Base-by-base conservation (phyloP, 2,329 filamentous ascomycete genomes). In the Cladobotryum mycophilum region DNA sequence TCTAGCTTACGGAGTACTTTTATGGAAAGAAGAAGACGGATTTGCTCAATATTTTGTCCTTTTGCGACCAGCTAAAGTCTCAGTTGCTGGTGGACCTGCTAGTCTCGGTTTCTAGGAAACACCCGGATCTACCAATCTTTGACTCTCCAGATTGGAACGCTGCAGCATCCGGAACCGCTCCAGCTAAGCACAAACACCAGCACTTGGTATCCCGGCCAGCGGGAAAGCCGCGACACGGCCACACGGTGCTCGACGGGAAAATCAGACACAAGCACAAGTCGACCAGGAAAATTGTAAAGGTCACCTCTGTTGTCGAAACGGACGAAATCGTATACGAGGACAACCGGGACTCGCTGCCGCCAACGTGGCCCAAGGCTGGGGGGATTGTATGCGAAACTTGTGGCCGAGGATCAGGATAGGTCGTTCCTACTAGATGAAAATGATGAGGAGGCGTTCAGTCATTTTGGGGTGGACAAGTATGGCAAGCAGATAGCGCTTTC, bases 361-460 rank as follows among this genome's bases (percentile, higher is more conserved):
- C 64, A 34, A 69, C 67, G 13, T 75, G 72, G 72, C 65, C 65
- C 11, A 67, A 64, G 51, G 63, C 70, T 4, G 69, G 67, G 2
- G 43, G 72, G 72, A 0, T 47, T 73, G 53, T 74, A 74, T 53
- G 63, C 69, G 3, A 63, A 64, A 20, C 53, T 74, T 9, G 55
- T 59, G 11, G 64, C 65, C 0, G 72, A 74, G 53, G 63, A 60
- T 7, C 62, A 71, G 25, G 70, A 74, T 48, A 54, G 60, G n/a
- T 46, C 48, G 5, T 61, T 70, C 25, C 57, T 74, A 15, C 51
- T 62, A 25, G 71, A 73, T 43, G 63, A 67, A 4, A 67, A 72
- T 18, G 70, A 73, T 36, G 69, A 70, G 44, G 69, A 72, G 44
- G 64, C 70, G 0, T 74, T 74, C 44, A 73, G 70, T 41, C 70